Percentiles rank a stretch among this genome's conserved stretches.
Conservation (phyloP, 2,329 filamentous ascomycete species). For the Mollisiaceae sp. region DNA sequence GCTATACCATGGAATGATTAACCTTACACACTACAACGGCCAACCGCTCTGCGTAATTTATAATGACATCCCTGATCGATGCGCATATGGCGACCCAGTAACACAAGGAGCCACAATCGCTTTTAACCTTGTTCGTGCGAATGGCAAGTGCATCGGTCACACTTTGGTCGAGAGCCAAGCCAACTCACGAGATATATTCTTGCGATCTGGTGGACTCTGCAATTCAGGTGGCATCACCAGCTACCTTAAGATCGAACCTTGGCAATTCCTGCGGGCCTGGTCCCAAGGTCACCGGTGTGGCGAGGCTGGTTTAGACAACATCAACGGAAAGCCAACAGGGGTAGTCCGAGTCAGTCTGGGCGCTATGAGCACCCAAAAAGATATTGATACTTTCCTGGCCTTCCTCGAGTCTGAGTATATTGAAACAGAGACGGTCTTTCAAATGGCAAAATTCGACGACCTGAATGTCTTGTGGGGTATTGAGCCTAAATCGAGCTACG, state of each 20-base stretch:
- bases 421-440: constrained; percentile 11
- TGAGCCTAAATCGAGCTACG: constrained; percentile 9
- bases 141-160: constrained; percentile 76
- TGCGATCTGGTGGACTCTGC: constrained; percentile 87
- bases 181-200: constrained; percentile 76
- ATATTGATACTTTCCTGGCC: constrained; percentile 72
- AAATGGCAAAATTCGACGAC: not conserved
- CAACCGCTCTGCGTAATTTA: constrained; percentile 40
- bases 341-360: constrained; percentile 85
- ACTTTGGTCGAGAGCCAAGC: constrained; percentile 86
- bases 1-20: constrained; percentile 62
- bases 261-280: constrained; percentile 85
- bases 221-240: constrained; percentile 85
- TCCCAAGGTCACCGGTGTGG: constrained; percentile 85
- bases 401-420: constrained; percentile 64
- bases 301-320: constrained; percentile 67
- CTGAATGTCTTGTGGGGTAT: not conserved
- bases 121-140: constrained; percentile 78
- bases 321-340: constrained; percentile 85
- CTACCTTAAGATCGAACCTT: constrained; percentile 71
- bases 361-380: constrained; percentile 80
- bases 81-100: constrained; percentile 38
- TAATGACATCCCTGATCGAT: constrained; percentile 42
- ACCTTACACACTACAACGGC: constrained; percentile 69
- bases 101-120: constrained; percentile 73